A percentile compares a stretch with the other conserved stretches of the same genome.
phyloP scores from a whole-genome alignment of 1,284 basidiomycete species.

The Tylopilus sp. region DNA sequence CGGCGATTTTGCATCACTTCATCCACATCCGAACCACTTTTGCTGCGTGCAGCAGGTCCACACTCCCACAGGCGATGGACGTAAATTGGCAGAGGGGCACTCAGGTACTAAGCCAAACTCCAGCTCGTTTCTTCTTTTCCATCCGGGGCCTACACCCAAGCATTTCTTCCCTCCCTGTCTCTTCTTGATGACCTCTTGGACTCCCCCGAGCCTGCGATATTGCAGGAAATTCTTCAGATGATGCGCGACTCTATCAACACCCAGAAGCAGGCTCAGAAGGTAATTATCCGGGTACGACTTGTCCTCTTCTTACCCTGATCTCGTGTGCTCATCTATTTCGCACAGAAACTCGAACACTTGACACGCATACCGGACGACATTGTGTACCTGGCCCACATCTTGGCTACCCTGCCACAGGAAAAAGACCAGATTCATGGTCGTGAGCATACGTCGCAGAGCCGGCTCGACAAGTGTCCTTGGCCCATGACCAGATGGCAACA shows the following conservation, averaged over 20 bases:
- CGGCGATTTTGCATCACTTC: not conserved
- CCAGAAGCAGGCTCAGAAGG: conserved; percentile 67
- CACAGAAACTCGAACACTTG: conserved; percentile 89
- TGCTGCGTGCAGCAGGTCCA: not conserved
- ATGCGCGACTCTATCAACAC: conserved; percentile 83
- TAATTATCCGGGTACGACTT: conserved; percentile 77
- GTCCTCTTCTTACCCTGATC: conserved; percentile 28
- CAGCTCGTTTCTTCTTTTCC: not conserved
- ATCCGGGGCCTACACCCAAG: conserved; percentile 41
- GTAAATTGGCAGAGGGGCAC: not conserved
- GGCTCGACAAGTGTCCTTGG: no score
- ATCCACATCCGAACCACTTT: not conserved
- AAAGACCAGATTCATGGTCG: conserved; percentile 79
- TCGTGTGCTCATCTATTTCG: conserved; percentile 34
- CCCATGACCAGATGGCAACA: no score
- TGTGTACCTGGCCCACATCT: conserved; percentile 97
- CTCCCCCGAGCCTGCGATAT: conserved; percentile 75
- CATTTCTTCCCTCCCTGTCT: conserved; percentile 30
- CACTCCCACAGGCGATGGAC: not conserved
- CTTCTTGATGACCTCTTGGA: conserved; percentile 70
- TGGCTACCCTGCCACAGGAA: conserved; percentile 84
- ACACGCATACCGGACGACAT: conserved; percentile 94
- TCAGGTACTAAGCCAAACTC: not conserved
- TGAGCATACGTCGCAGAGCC: no score
- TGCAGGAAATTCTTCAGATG: conserved; percentile 88